Percentiles rank a stretch among this genome's conserved stretches.
These are phyloP conservation scores for Venturia asperata DNA, from an alignment of 2,329 filamentous ascomycete genomes.

Conservation along the genomic window DNA sequence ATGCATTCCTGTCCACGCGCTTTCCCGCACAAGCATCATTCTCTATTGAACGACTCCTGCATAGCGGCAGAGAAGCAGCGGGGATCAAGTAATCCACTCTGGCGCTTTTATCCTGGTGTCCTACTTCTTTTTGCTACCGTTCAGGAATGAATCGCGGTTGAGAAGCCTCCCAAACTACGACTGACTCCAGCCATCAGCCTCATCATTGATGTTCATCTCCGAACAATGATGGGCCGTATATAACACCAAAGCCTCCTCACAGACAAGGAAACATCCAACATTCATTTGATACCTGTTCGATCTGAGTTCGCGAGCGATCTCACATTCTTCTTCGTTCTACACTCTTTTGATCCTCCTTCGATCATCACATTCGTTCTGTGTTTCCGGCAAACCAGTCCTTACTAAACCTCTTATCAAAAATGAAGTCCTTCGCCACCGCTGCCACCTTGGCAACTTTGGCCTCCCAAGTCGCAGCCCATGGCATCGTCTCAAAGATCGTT, in stretches of 20 bases:
- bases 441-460: constrained; percentile 15
- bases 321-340: not conserved
- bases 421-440: constrained; percentile 11
- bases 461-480: constrained; percentile 17
- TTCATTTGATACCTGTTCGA: not conserved
- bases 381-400: constrained; percentile 13
- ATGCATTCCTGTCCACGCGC: not conserved
- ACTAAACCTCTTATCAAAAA: constrained; percentile 1
- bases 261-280: not conserved
- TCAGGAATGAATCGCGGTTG: constrained; percentile 10
- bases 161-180: not conserved
- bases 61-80: constrained; percentile 6
- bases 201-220: not conserved
- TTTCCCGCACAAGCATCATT: not conserved
- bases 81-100: not conserved
- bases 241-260: not conserved
- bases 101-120: constrained; percentile 6
- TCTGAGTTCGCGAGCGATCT: constrained; percentile 7
- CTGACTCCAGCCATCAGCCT: constrained; percentile 9
- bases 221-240: not conserved
- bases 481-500: constrained; percentile 19
- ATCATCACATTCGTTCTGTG: constrained; percentile 12
- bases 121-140: not conserved
- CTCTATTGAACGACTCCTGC: constrained; percentile 5
- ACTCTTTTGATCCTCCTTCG: constrained; percentile 7